These are phyloP conservation scores for Przewalskia tangutica DNA, from an alignment of 257 asterid species.

Conservation along the genomic window DNA sequence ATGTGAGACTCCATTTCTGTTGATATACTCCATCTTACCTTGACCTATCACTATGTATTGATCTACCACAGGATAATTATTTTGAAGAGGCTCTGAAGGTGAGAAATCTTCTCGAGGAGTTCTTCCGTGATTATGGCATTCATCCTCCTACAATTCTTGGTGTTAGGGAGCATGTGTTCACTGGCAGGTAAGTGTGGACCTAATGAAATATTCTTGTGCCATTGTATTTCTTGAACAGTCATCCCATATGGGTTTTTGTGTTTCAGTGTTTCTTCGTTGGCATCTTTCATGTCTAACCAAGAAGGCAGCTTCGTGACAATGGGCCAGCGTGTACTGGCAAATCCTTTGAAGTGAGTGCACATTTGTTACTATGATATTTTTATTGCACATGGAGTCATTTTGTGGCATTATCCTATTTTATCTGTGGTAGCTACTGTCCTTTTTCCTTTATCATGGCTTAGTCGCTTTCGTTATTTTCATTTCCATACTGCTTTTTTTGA, in stretches of 20 bases:
- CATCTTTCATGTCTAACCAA: constrained; percentile 93
- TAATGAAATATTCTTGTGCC: background rate
- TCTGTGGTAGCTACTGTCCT: too few species aligned
- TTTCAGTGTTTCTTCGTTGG: constrained; percentile 94
- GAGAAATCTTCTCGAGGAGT: constrained; percentile 96
- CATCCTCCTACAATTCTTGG: constrained; percentile 90
- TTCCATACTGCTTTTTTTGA: too few species aligned
- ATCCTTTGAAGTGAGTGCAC: constrained; percentile 78
- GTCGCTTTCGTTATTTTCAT: too few species aligned
- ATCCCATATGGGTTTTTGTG: constrained; percentile 6
- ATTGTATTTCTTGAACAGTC: background rate
- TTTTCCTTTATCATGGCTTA: too few species aligned
- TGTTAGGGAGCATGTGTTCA: constrained; percentile 95
- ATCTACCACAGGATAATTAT: constrained; percentile 65
- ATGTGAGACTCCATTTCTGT: background rate
- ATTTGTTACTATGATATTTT: constrained; percentile 8
- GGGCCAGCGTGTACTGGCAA: constrained; percentile 96
- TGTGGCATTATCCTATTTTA: background rate
- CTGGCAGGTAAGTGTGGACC: constrained; percentile 64
- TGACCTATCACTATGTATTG: background rate
- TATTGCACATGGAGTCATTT: constrained; percentile 7
- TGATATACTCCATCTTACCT: background rate
- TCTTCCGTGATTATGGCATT: constrained; percentile 70
- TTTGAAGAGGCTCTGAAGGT: constrained; percentile 98
- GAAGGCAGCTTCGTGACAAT: constrained; percentile 96